Evolutionary conservation across 1,139 yeast species (phyloP), one percentile per base, ranked within the genome.

Genomic region (Pneumocystis oryctolagi): DNA sequence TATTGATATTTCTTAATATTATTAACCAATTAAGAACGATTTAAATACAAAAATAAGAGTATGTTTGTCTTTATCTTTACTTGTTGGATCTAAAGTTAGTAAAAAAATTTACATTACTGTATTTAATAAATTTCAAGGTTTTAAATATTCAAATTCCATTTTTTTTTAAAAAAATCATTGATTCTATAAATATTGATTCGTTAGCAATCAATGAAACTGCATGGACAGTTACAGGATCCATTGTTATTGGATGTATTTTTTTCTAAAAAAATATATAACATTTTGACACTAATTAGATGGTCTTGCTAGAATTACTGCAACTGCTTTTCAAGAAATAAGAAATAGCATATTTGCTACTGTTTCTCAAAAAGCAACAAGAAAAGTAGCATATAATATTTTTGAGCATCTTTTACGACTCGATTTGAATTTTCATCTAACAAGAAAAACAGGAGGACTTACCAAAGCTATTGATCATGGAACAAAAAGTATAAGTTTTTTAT

Each of bases 381-480:
- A 85, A 65, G 97, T 92, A 39, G 96, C 98, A 1, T 78, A 85
- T 59, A 88, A 87, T 71, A 90, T 97, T 0, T 92, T 92, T 73
- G 79, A 78, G 61, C 97, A 90, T 73, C 77, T 92, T 64, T 79
- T 92, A 72, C 84, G 83, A 69, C 79, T 92, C 75, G 99, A 92
- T 74, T 77, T 90, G 62, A 88, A 89, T 25, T 92, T 92, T 80
- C 98, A 92, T 73, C 75, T 92, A 62, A 80, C 94, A 8, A 79
- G 90, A 69, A 97, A 94, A 73, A 94, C 98, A 0, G 99, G 99
- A 68, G 97, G 96, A 0, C 76, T 92, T 60, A 92, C 97, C 0
- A 78, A 98, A 66, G 97, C 98, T 0, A 92, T 92, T 70, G 99
- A 92, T 71, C 79, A 98, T 69, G 99, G 99, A 72, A 92, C 97